Conservation (phyloP, 1,284 basidiomycete genomes). For the Stereum hirsutum region DNA sequence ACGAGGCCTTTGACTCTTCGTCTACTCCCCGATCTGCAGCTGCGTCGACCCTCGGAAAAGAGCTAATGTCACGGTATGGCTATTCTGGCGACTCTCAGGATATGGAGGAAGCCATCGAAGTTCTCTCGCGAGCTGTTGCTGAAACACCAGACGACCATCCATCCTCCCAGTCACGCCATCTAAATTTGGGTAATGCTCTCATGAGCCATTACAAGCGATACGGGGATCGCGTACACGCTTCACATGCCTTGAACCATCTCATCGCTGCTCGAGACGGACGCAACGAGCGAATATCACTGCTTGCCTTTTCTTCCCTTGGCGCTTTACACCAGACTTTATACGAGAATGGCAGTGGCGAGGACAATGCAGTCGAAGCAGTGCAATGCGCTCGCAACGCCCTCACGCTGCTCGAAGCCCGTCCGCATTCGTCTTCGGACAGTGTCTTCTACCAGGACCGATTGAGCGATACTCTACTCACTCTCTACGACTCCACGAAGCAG, state of each 20-base stretch:
- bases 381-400: background rate
- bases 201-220: background rate
- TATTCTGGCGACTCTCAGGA: background rate
- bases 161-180: background rate
- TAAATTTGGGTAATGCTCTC: background rate
- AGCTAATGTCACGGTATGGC: background rate
- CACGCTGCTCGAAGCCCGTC: background rate
- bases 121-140: background rate
- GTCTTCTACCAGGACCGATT: background rate
- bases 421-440: background rate
- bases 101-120: background rate
- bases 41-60: background rate
- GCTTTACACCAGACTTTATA: background rate
- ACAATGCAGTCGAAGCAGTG: background rate
- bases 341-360: background rate
- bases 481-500: background rate
- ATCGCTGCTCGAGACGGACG: background rate
- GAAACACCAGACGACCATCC: background rate
- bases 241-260: background rate
- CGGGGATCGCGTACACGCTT: background rate
- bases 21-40: background rate
- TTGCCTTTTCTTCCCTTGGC: no score
- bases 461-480: background rate
- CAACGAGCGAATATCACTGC: no score
- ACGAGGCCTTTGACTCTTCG: background rate